A percentile compares a stretch with the other conserved stretches of the same genome.
These are phyloP conservation scores for Pythium rhizo-oryzae DNA, from an alignment of 352 stramenopile genomes.

Conservation along the genomic window DNA sequence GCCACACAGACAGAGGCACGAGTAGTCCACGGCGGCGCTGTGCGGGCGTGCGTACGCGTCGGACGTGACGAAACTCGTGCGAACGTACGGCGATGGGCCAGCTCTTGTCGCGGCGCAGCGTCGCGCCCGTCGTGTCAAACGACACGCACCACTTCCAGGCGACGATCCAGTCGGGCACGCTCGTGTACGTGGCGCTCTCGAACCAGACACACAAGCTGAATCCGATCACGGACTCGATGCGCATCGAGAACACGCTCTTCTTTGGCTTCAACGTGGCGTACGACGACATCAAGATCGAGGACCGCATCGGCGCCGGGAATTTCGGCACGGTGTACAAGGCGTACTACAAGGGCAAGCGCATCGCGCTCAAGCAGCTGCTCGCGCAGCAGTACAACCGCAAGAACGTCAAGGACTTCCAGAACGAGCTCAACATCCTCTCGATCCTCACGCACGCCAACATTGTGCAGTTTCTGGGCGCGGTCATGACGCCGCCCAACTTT, in stretches of 20 bases:
- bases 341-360: conserved; percentile 71
- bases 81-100: conserved; percentile 55
- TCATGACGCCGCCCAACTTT: conserved; percentile 67
- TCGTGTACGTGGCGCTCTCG: conserved; percentile 71
- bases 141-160: conserved; percentile 64
- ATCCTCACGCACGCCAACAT: conserved; percentile 80
- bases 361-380: conserved; percentile 71
- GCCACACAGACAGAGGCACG: no score
- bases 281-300: conserved; percentile 67
- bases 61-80: background rate
- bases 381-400: conserved; percentile 59
- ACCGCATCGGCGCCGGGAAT: conserved; percentile 69
- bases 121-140: conserved; percentile 56
- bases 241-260: conserved; percentile 62
- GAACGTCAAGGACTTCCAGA: conserved; percentile 71
- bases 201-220: conserved; percentile 65
- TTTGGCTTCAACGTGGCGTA: conserved; percentile 70
- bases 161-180: conserved; percentile 67
- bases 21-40: no score
- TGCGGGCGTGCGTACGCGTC: no score
- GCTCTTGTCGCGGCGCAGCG: conserved; percentile 42
- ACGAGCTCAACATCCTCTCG: conserved; percentile 84
- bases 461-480: conserved; percentile 78
- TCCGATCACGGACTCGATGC: conserved; percentile 58
- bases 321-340: conserved; percentile 85